Percentiles rank a stretch among this genome's conserved stretches.
phyloP scores from a whole-genome alignment of 2,329 filamentous ascomycete species.

The Aureobasidium zeae region DNA sequence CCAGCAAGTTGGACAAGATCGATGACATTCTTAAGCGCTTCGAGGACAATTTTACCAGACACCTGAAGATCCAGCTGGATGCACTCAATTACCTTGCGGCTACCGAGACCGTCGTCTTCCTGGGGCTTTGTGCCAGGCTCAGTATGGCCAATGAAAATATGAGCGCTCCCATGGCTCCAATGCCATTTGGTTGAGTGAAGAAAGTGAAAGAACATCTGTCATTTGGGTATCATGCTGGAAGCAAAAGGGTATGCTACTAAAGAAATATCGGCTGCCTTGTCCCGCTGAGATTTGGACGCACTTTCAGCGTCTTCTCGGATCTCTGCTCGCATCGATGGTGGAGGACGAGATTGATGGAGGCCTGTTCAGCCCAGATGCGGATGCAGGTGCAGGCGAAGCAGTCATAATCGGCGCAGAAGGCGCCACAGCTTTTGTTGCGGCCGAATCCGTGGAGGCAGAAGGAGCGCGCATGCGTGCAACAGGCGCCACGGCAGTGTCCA shows the following conservation, averaged over 20 bases:
- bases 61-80: constrained; percentile 88
- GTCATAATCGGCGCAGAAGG: constrained; percentile 1
- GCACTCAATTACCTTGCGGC: constrained; percentile 95
- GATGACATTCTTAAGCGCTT: constrained; percentile 84
- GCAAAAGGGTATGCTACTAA: not conserved
- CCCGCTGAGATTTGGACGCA: too few relatives aligned
- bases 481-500: not conserved
- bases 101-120: constrained; percentile 87
- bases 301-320: constrained; percentile 15
- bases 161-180: constrained; percentile 6
- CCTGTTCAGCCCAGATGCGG: not conserved
- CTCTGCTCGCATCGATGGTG: constrained; percentile 15
- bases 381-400: not conserved
- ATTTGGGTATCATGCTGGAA: constrained; percentile 11
- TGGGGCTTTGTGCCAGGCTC: constrained; percentile 75
- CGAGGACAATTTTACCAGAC: constrained; percentile 84
- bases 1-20: constrained; percentile 59
- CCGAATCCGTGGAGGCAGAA: too few relatives aligned
- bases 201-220: not conserved
- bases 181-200: constrained; percentile 6
- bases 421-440: too few relatives aligned
- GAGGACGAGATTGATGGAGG: not conserved
- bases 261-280: too few relatives aligned
- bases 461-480: not conserved
- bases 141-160: constrained; percentile 69